These are phyloP conservation scores for Stemphylium lycopersici DNA, from an alignment of 2,329 filamentous ascomycete species.

Conservation along the genomic window DNA sequence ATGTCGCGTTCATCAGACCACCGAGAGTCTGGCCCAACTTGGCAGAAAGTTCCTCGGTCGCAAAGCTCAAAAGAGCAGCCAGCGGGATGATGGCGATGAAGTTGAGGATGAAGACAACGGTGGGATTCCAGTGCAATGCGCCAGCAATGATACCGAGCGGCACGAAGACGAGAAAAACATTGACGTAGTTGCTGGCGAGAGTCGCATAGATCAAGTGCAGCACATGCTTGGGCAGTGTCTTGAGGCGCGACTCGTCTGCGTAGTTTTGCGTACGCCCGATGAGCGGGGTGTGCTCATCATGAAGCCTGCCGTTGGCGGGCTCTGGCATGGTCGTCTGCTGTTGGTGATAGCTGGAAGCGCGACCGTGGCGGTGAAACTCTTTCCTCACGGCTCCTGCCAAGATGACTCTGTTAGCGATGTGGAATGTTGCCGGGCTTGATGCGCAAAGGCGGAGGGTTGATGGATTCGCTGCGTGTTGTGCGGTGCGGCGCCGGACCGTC, in stretches of 20 bases:
- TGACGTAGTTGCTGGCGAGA: slow-evolving; percentile 63
- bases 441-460: slow-evolving; percentile 2
- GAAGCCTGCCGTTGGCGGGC: slow-evolving; percentile 34
- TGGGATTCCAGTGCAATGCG: slow-evolving; percentile 65
- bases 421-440: not conserved
- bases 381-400: slow-evolving; percentile 42
- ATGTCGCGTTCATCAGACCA: slow-evolving; percentile 76
- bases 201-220: slow-evolving; percentile 50
- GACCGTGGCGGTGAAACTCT: slow-evolving; percentile 40
- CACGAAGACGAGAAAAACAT: slow-evolving; percentile 75
- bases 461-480: slow-evolving; percentile 7
- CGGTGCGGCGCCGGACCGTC: not conserved
- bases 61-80: slow-evolving; percentile 75
- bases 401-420: slow-evolving; percentile 14
- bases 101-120: slow-evolving; percentile 75
- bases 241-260: slow-evolving; percentile 35
- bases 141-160: slow-evolving; percentile 75
- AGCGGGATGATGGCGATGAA: slow-evolving; percentile 82
- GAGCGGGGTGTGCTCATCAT: slow-evolving; percentile 40
- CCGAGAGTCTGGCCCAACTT: slow-evolving; percentile 76
- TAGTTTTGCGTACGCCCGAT: slow-evolving; percentile 27
- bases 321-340: slow-evolving; percentile 29
- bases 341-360: slow-evolving; percentile 24
- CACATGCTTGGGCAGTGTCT: slow-evolving; percentile 39
- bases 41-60: slow-evolving; percentile 76